A percentile compares a stretch with the other conserved stretches of the same genome.
These are phyloP conservation scores for Calonectria hongkongensis DNA, from an alignment of 2,329 filamentous ascomycete species.

Conservation along the genomic window DNA sequence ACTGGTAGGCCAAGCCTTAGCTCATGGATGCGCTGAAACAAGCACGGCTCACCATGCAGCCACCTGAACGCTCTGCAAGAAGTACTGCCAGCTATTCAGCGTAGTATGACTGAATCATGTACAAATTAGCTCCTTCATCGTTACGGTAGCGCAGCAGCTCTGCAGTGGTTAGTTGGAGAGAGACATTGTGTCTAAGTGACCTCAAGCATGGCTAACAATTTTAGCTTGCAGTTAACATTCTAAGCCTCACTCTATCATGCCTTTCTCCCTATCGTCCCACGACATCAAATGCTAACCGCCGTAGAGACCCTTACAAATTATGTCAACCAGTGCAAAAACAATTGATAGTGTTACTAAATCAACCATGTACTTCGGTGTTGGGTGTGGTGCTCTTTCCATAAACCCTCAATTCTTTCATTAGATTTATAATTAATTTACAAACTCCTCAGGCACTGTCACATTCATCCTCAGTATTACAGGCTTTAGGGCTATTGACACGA, in stretches of 20 bases:
- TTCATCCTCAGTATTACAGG: conserved; percentile 63
- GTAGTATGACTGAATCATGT: conserved; percentile 44
- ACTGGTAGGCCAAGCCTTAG: background rate
- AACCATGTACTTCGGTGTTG: conserved; percentile 66
- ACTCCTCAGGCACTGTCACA: conserved; percentile 57
- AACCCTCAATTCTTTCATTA: conserved; percentile 54
- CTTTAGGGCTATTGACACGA: conserved; percentile 48
- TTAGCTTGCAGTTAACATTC: conserved; percentile 51
- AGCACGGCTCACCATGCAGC: background rate
- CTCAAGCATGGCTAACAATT: conserved; percentile 45
- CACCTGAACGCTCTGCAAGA: conserved; percentile 34
- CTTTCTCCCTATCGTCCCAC: rapidly evolving
- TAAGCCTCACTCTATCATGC: conserved; percentile 65
- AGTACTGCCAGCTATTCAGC: conserved; percentile 45
- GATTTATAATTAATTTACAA: conserved; percentile 50
- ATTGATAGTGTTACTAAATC: conserved; percentile 43
- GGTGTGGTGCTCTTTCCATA: background rate
- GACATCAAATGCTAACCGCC: background rate
- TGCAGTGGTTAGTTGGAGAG: conserved; percentile 50
- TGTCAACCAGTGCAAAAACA: background rate
- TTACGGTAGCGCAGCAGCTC: conserved; percentile 54
- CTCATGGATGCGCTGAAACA: background rate
- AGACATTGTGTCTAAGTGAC: conserved; percentile 29
- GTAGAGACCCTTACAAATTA: conserved; percentile 6
- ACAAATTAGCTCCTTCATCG: conserved; percentile 51